Evolutionary conservation across 495 filamentous ascomycete species (phyloP), one percentile per base, ranked within the genome.

Genomic region (Gamarada debralockiae): DNA sequence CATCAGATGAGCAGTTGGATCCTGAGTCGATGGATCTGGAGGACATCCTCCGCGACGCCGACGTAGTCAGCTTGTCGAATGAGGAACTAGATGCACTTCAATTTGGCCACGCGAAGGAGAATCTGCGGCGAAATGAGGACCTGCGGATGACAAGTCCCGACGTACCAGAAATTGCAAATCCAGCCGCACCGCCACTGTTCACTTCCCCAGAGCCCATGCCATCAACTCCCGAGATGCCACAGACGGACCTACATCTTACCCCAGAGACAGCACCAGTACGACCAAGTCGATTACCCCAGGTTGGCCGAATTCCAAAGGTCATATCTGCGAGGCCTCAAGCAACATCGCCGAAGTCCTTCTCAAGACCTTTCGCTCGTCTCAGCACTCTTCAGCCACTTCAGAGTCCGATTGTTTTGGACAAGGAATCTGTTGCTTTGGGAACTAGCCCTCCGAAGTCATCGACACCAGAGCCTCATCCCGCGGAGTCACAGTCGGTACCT

Each of bases 251-350:
- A 10, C 60, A 63, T 29, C 52, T 63, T 13, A 48, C 20, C 21
- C 41, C 48, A 33, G 57, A 60, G 17, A 52, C 46, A n/a, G 53
- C 60, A 21, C 57, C 60, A 25, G 47, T 49, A 20, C 57, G 61
- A 8, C 61, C 61, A 1, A 64, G 61, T 39, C 67, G 77, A 52
- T 71, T 96, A 23, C 81, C 84, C 33, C 92, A 90, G 60, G 83
- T 97, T 49, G 92, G 92, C 12, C 85, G 92, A 9, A 97, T 97
- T 54, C 92, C 92, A 18, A 84, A 84, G 58, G 90, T 97, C 10
- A 80, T 92, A 31, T 92, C 85, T 36, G 85, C 85, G 50, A 79
- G 84, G 40, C 79, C 84, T 31, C 82, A 87, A 56, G 79, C 76
- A 48, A 83, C 83, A 4, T 82, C 88, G 2, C 76, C 86, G 13